Evolutionary conservation across 2,329 filamentous ascomycete genomes (phyloP), one percentile per base, ranked within the genome.

Genomic region (Pleomassaria siparia): DNA sequence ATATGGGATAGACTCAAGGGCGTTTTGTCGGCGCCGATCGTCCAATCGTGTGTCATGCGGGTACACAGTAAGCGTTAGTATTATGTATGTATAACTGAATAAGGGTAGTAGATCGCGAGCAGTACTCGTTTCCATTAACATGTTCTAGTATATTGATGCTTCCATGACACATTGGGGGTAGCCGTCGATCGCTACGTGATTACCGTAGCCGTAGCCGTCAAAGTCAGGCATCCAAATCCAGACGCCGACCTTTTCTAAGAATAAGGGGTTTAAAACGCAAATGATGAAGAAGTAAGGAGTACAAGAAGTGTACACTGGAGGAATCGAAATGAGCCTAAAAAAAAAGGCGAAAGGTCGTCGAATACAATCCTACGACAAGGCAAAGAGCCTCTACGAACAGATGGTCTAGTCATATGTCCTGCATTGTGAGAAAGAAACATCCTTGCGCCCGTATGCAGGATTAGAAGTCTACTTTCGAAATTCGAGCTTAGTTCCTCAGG

Each of bases 401-500:
- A 20, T 22, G 10, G 21, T 44, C 32, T 15, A 32, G 26, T n/a
- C 40, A 32, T 24, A 21, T 41, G 15, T 18, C 29, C 40, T 22
- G 35, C 16, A 46, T 46, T 24, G 25, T 22, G 32, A 16, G 33
- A 25, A 30, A 44, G 35, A 26, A n/a, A 44, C 25, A 32, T 29
- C 20, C 15, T 6, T 20, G 33, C 42, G 39, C 46, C 43, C 40
- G 18, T 44, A 47, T 47, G 49, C 45, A 48, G 42, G n/a, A 48
- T 41, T 24, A 46, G 30, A 40, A 21, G 30, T 35, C 25, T 28
- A 3, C 10, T 20, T 36, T 18, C 21, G 26, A 11, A 16, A 25
- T 10, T n/a, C 13, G 21, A 28, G 21, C 49, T 46, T 65, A 70
- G 25, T 59, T 58, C 57, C 92, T 91, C 51, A 90, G 78, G 13